Evolutionary conservation across 768 basidiomycete genomes (phyloP), one percentile per base, ranked within the genome.

Genomic region (Macrolepiota fuliginosa): DNA sequence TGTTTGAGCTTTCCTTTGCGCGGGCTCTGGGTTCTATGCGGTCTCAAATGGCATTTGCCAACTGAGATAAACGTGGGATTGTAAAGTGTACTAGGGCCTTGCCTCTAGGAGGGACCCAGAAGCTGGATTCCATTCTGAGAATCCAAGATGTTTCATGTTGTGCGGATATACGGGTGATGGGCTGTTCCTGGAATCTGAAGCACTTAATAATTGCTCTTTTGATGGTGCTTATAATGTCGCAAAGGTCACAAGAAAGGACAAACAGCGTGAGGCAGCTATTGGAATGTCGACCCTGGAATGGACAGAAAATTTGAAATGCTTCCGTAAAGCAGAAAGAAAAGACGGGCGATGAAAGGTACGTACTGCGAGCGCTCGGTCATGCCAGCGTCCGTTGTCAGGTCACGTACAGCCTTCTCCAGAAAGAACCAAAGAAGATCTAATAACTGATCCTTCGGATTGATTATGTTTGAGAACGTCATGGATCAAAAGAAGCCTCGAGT

Each of bases 121-220:
- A 25, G 11, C 13, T 58, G 17, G 54, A 39, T 51, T 58, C 57
- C 49, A 50, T 58, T 58, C 57, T 24, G 36, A 51, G 57, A 58
- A 58, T 36, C 35, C 52, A 50, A 58, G 46, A 42, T 61, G 58
- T 61, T 61, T 61, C 59, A 61, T 51, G 47, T 58, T 50, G 35
- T 15, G 40, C 52, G 51, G 42, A 25, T 39, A 54, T 49, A 27
- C 25, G 45, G 47, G 37, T 55, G 29, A 40, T 39, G 39, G 37
- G 49, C 37, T 42, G 58, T 61, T 49, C 60, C 46, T 61, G 60
- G 53, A 42, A 52, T 51, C 22, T 52, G 58, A 51, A 61, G 54
- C 36, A 57, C 49, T 32, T 19, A 52, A 39, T 40, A 42, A 58
- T 22, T 15, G 36, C 19, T n/a, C 39, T n/a, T 17, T 39, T 55